Conservation (phyloP, 2,329 filamentous ascomycete genomes). For the Microcyclosporella mali region DNA sequence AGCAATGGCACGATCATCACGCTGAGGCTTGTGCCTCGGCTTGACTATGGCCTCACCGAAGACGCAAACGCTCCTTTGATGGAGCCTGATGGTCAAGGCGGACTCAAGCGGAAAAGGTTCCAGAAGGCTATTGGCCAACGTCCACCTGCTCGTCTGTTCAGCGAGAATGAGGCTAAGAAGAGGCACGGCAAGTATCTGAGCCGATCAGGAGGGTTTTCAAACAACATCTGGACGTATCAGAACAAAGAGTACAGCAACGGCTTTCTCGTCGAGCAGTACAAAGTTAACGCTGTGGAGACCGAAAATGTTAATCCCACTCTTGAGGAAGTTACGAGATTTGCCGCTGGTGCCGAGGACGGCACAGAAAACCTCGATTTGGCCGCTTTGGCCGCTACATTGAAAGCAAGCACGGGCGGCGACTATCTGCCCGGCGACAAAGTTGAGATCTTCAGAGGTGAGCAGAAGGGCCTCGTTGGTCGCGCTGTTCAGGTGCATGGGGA, state of each 20-base stretch:
- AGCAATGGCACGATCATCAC: constrained; percentile 85
- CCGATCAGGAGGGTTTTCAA: constrained; percentile 42
- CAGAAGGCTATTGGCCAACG: constrained; percentile 48
- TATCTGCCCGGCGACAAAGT: constrained; percentile 94
- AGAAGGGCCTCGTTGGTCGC: constrained; percentile 81
- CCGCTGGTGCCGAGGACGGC: constrained; percentile 80
- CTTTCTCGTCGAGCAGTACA: constrained; percentile 89
- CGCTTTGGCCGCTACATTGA: constrained; percentile 81
- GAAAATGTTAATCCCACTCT: constrained; percentile 89
- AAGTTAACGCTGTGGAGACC: constrained; percentile 75
- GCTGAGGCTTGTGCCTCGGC: constrained; percentile 78
- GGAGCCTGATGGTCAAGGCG: constrained; percentile 28
- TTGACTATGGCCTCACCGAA: constrained; percentile 87
- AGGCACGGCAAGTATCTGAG: constrained; percentile 62
- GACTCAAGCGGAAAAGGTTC: constrained; percentile 69
- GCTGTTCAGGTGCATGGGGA: constrained; percentile 82
- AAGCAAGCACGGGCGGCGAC: constrained; percentile 71
- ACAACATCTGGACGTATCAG: constrained; percentile 75
- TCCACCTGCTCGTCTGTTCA: constrained; percentile 86
- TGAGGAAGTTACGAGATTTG: constrained; percentile 93
- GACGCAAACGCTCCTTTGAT: constrained; percentile 53
- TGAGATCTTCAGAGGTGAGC: constrained; percentile 91
- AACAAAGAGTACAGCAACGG: constrained; percentile 87
- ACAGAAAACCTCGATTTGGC: constrained; percentile 90
- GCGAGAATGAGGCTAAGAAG: constrained; percentile 86